Evolutionary conservation across 1,284 basidiomycete species (phyloP), one percentile per base, ranked within the genome.

Genomic region (Sphaerobolus stellatus): DNA sequence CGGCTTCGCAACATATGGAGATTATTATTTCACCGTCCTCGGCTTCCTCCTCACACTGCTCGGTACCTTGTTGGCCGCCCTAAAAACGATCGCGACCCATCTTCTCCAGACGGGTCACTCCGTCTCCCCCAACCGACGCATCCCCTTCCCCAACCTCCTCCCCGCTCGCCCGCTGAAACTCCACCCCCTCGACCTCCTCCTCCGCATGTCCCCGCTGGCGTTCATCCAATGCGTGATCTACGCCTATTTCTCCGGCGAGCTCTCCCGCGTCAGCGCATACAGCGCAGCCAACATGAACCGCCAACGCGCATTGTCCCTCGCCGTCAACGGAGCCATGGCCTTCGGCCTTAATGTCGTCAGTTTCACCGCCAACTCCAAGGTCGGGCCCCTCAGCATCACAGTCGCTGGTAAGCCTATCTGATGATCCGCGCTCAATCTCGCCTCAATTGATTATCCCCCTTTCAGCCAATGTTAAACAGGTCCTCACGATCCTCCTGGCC

Each of bases 1-100:
- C 30, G 93, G 88, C 25, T 85, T 99, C 56, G 92, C 94, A 9
- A 95, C 93, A 2, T 94, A 92, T 56, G 92, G 93, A 51, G 92
- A 94, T 66, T 95, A 94, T 71, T 88, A 90, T 64, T 94, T 87
- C 68, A 95, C 92, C 0, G 68, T 77, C 2, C 83, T 83, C 69
- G 94, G 94, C 7, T 80, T 97, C 58, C 68, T 90, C 62, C 77
- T 98, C 20, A 97, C 94, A 0, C 77, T 97, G 16, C 72, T 94
- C 14, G 94, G 94, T 34, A 92, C 94, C 0, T 71, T 95, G 56
- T 81, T 98, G 30, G 94, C 94, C 4, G 89, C 94, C 3, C 72
- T 95, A 53, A 97, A 97, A 70, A 95, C 94, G 0, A 88, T 97
- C 50, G 83, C 88, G 54, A 96, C 94, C 13, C 92, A 93, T 67